phyloP scores from a whole-genome alignment of 495 filamentous ascomycete species.

The Patellaria atrata region DNA sequence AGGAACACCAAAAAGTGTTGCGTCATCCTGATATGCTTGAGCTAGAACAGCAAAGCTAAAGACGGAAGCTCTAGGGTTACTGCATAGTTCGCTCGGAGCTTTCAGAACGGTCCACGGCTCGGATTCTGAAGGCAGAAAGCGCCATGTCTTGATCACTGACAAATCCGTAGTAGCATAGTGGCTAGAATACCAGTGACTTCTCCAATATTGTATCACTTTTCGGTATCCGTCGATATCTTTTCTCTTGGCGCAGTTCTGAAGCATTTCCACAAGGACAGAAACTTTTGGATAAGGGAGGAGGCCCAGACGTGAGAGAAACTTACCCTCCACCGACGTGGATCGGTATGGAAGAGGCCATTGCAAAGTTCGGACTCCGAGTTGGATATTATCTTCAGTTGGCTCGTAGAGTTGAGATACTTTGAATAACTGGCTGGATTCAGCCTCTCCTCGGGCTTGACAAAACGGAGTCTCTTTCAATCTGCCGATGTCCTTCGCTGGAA shows the following conservation, averaged over 20 bases:
- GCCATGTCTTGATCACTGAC: constrained; percentile 33
- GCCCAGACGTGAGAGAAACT: constrained; percentile 12
- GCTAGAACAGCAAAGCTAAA: constrained; percentile 67
- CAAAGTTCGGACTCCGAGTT: constrained; percentile 59
- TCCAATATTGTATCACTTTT: constrained; percentile 66
- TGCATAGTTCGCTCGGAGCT: constrained; percentile 64
- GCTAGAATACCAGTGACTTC: constrained; percentile 62
- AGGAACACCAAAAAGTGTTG: constrained; percentile 75
- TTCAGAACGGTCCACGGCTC: constrained; percentile 43
- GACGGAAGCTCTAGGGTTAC: constrained; percentile 57
- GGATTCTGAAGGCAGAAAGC: constrained; percentile 62
- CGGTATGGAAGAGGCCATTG: constrained; percentile 43
- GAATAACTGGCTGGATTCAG: constrained; percentile 41
- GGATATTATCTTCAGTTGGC: constrained; percentile 54
- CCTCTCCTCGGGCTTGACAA: constrained; percentile 60
- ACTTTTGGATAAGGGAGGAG: constrained; percentile 41
- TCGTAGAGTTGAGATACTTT: constrained; percentile 75
- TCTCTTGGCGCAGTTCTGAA: constrained; percentile 43
- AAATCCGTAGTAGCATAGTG: constrained; percentile 51
- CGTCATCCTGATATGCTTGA: constrained; percentile 57
- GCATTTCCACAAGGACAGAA: constrained; percentile 57
- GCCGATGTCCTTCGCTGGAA: constrained; percentile 68
- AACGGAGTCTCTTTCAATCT: constrained; percentile 62
- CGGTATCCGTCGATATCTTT: constrained; percentile 42
- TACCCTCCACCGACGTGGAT: constrained; percentile 6